phyloP scores from a whole-genome alignment of 768 basidiomycete genomes.

The Ramaria sp. region DNA sequence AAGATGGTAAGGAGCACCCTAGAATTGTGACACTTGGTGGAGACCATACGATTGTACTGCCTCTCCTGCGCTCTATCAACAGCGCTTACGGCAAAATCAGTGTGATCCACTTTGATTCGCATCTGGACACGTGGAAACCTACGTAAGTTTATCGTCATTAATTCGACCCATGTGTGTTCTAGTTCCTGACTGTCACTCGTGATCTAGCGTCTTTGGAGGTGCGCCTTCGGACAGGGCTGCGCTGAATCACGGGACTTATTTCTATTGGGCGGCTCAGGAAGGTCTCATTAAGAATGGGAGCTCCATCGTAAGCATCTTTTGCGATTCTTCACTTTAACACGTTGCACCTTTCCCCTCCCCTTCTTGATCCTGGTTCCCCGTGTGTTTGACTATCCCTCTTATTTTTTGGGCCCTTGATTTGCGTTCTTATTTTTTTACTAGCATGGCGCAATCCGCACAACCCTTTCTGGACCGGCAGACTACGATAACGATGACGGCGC shows the following conservation, averaged over 20 bases:
- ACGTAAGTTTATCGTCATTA: conserved; percentile 11
- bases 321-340: conserved; percentile 10
- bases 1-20: conserved; percentile 68
- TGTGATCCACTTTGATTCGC: conserved; percentile 82
- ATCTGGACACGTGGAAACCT: conserved; percentile 30
- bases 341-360: too few species aligned
- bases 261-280: conserved; percentile 80
- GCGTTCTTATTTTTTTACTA: conserved; percentile 21
- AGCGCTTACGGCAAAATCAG: conserved; percentile 70
- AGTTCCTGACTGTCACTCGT: conserved; percentile 14
- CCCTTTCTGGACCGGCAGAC: conserved; percentile 67
- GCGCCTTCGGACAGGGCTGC: conserved; percentile 61
- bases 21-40: conserved; percentile 77
- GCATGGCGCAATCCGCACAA: conserved; percentile 84
- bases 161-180: conserved; percentile 15
- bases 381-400: too few species aligned
- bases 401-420: conserved; percentile 6
- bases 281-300: conserved; percentile 69
- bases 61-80: conserved; percentile 58
- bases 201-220: conserved; percentile 46
- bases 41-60: conserved; percentile 75
- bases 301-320: conserved; percentile 68
- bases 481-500: conserved; percentile 66
- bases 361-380: too few species aligned
- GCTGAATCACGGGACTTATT: conserved; percentile 84